Base-by-base conservation (phyloP, 225 moss, liverwort and hornwort species). In the Lunularia cruciata region DNA sequence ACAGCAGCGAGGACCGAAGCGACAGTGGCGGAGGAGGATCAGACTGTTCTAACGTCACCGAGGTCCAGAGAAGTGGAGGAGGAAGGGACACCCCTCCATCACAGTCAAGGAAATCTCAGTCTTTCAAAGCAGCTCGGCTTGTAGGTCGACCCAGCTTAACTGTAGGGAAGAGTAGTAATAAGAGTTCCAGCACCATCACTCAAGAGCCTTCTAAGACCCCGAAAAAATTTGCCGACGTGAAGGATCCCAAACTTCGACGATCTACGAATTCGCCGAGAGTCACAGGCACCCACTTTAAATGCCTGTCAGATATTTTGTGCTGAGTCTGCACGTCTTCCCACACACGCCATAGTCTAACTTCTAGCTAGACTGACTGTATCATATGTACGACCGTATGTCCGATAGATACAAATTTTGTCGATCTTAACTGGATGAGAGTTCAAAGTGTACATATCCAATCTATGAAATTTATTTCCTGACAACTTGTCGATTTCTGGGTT, bases 241-340 rank as follows among this genome's bases (percentile, higher is more conserved):
- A 70, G 40, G 69, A 76, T 37, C 25, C 70, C 68, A 76, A 76
- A 42, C 36, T 63, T 2, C 70, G 69, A 32, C 34, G 76, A 35
- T 67, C 67, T 20, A 33, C 67, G 28, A 70, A 10, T 45, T 76
- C 76, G 32, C 56, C 70, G 0, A 66, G 67, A 23, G 70, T 69
- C 30, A 13, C 63, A 33, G 76, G 70, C 20, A 22, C 52, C 25
- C 69, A 76, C 47, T 76, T 70, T 70, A 76, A 76, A 39, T 76
- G 70, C 54, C 47, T 76, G 42, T 76, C 76, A 11, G 76, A 76
- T 42, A 76, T 76, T 37, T 45, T 76, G 9, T 76, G 70, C 35
- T 67, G 32, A 30, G 16, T 19, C 3, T 16, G 3, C 2, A 51
- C 51, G n/a, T 8, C 22, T 20, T 20, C n/a, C n/a, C n/a, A 8